phyloP scores from a whole-genome alignment of 2,329 filamentous ascomycete genomes.

The Aspergillus candidus region DNA sequence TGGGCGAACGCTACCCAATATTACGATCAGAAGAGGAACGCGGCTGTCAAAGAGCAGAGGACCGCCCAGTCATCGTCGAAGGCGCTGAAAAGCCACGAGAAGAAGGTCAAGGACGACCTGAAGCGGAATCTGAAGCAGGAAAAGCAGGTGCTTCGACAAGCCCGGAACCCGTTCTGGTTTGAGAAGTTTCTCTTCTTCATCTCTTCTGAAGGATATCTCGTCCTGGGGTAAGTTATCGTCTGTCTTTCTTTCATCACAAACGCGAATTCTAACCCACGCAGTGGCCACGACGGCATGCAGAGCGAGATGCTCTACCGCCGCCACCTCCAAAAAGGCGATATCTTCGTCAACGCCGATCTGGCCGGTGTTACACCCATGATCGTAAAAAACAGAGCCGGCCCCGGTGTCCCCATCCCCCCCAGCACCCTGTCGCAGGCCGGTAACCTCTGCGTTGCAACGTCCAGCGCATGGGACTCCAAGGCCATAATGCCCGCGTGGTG shows the following conservation, averaged over 20 bases:
- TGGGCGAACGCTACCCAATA: constrained; percentile 90
- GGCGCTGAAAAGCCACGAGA: constrained; percentile 82
- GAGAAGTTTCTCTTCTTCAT: constrained; percentile 97
- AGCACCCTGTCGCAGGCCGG: constrained; percentile 89
- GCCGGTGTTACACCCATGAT: constrained; percentile 78
- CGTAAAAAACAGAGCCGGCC: constrained; percentile 76
- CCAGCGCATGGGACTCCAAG: constrained; percentile 91
- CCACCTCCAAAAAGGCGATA: constrained; percentile 79
- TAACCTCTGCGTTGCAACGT: constrained; percentile 74
- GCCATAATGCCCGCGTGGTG: constrained; percentile 95
- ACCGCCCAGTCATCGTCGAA: constrained; percentile 74
- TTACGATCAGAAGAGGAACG: constrained; percentile 79
- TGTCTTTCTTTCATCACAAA: background rate
- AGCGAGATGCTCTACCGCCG: constrained; percentile 86
- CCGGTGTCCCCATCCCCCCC: constrained; percentile 82
- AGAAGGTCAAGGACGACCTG: constrained; percentile 78
- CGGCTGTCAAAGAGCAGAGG: constrained; percentile 80
- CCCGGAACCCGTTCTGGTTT: constrained; percentile 85
- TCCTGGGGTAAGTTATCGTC: constrained; percentile 56
- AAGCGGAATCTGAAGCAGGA: constrained; percentile 87
- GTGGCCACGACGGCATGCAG: constrained; percentile 78
- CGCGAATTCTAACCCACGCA: constrained; percentile 16
- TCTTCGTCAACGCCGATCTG: constrained; percentile 87
- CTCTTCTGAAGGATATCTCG: constrained; percentile 89
- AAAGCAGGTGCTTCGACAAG: constrained; percentile 75